Evolutionary conservation across 75 land plant species (phyloP).

Genomic region (Ceratopteris richardii): DNA sequence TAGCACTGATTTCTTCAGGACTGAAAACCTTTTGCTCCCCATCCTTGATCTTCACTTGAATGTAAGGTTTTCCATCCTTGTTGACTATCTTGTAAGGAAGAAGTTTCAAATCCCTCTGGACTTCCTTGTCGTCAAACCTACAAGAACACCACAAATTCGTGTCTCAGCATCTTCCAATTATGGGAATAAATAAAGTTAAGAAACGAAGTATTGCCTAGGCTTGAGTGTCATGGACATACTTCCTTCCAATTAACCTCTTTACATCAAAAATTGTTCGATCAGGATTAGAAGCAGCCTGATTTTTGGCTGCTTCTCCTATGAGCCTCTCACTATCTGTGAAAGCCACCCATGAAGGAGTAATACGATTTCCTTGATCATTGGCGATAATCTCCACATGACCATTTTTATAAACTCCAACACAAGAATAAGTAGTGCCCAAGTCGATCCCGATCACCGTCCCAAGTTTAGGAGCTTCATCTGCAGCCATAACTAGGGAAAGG

Average conservation of each 20-base stretch:
- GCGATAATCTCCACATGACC: constrained; percentile 89
- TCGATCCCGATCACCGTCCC: constrained; percentile 84
- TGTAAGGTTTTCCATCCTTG: constrained; percentile 84
- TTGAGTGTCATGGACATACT: constrained; percentile 42
- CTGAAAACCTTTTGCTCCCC: constrained; percentile 70
- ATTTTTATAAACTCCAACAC: constrained; percentile 83
- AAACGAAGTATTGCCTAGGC: no score
- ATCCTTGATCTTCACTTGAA: constrained; percentile 68
- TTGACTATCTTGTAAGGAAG: constrained; percentile 80
- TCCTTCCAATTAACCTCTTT: constrained; percentile 69
- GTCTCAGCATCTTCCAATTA: no score
- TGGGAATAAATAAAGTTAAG: no score
- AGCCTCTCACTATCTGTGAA: constrained; percentile 69
- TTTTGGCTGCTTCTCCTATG: constrained; percentile 84
- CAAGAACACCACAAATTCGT: no score
- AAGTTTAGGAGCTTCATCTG: constrained; percentile 72
- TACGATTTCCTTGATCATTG: constrained; percentile 81
- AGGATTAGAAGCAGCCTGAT: constrained; percentile 70
- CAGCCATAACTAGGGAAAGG: constrained; percentile 39
- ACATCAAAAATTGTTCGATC: constrained; percentile 77
- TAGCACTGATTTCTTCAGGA: constrained; percentile 70
- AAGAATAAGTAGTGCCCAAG: constrained; percentile 79
- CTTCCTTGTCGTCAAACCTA: constrained; percentile 86
- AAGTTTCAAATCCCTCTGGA: constrained; percentile 79
- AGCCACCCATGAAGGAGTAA: constrained; percentile 85